Evolutionary conservation across 163 green algal genomes (phyloP).

Genomic region (Chloroidium sp.): DNA sequence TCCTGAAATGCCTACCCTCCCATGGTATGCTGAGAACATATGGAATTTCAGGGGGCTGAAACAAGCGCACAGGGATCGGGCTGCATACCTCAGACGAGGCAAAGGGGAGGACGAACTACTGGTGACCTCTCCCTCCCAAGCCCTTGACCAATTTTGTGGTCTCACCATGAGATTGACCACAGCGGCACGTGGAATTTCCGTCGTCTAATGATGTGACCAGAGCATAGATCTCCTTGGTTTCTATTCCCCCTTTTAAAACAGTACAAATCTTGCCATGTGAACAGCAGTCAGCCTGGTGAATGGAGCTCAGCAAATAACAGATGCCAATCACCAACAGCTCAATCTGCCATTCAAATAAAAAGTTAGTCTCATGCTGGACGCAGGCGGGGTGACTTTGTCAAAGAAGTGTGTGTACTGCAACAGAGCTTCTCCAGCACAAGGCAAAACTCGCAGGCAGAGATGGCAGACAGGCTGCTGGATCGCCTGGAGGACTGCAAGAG

Average conservation of each 20-base stretch:
- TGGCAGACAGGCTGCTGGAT: constrained; percentile 61
- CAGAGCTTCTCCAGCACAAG: too few relatives aligned
- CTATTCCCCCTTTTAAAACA: too few relatives aligned
- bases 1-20: background rate
- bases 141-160: too few relatives aligned
- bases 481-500: constrained; percentile 64
- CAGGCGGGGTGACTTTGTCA: too few relatives aligned
- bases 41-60: constrained; percentile 36
- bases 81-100: constrained; percentile 19
- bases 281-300: background rate
- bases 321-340: background rate
- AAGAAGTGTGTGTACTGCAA: too few relatives aligned
- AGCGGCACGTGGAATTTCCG: too few relatives aligned
- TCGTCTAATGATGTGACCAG: too few relatives aligned
- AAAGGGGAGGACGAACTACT: constrained; percentile 35
- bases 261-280: too few relatives aligned
- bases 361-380: too few relatives aligned
- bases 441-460: constrained; percentile 19
- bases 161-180: too few relatives aligned
- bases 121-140: background rate
- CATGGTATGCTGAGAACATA: background rate
- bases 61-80: constrained; percentile 38
- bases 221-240: too few relatives aligned
- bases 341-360: background rate
- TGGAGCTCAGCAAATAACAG: background rate